These are phyloP conservation scores for Plasmodium yoelii DNA, from an alignment of 169 alveolate species.

Conservation along the genomic window DNA sequence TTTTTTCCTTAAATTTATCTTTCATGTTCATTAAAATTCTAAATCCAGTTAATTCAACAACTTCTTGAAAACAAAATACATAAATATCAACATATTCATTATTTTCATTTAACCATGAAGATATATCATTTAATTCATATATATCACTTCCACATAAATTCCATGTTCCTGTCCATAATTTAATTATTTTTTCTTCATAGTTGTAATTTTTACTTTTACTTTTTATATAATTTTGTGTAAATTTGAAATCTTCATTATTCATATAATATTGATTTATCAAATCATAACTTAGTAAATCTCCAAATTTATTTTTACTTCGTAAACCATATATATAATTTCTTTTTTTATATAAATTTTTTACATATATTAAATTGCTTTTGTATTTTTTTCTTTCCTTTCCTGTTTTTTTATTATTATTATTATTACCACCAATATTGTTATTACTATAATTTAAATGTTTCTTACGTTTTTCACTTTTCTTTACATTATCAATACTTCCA, in stretches of 20 bases:
- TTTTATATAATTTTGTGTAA: conserved; percentile 10
- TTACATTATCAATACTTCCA: no score
- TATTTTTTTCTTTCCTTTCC: conserved; percentile 23
- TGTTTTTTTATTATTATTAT: conserved; percentile 11
- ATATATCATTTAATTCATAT: conserved; percentile 78
- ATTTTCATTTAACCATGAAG: conserved; percentile 80
- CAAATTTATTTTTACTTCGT: conserved; percentile 10
- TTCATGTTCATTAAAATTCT: conserved; percentile 73
- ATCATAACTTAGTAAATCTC: conserved; percentile 42
- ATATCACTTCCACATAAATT: conserved; percentile 82
- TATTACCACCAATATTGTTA: conserved; percentile 2
- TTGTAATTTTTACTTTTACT: conserved; percentile 35
- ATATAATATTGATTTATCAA: conserved; percentile 43
- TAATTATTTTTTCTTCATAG: conserved; percentile 74
- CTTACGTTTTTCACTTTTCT: no score
- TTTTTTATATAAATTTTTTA: conserved; percentile 45
- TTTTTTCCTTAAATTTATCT: conserved; percentile 66
- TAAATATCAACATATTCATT: conserved; percentile 77
- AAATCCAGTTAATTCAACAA: conserved; percentile 78
- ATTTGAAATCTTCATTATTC: conserved; percentile 35
- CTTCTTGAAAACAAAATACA: conserved; percentile 84
- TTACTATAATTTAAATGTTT: background rate
- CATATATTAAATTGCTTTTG: conserved; percentile 24
- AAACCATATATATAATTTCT: conserved; percentile 17
- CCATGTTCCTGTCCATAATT: conserved; percentile 87